Evolutionary conservation across 345 rosid genomes (phyloP).

Genomic region (Lepidium africanum): DNA sequence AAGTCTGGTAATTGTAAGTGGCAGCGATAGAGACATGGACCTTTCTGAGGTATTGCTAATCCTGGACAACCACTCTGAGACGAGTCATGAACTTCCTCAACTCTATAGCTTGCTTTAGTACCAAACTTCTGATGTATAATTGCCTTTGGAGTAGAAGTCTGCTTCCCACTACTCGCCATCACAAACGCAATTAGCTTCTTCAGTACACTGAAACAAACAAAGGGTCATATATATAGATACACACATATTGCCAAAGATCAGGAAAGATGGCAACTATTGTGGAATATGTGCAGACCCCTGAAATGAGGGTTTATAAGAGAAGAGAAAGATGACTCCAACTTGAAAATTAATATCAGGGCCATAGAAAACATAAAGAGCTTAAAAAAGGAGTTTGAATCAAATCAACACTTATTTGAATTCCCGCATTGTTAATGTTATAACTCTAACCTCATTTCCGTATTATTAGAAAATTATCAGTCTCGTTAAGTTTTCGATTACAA

Average conservation of each 20-base stretch:
- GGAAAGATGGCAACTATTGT: neutral
- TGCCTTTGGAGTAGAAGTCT: constrained; percentile 65
- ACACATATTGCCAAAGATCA: neutral
- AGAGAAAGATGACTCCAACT: neutral
- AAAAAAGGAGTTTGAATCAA: neutral
- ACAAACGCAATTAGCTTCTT: constrained; percentile 20
- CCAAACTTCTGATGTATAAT: constrained; percentile 71
- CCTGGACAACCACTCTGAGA: constrained; percentile 74
- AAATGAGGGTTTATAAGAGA: neutral
- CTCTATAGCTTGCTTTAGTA: constrained; percentile 44
- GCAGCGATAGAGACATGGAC: constrained; percentile 73
- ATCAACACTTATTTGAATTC: neutral
- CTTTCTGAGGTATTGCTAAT: constrained; percentile 63
- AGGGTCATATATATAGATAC: neutral
- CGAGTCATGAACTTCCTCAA: constrained; percentile 66
- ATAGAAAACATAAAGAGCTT: neutral
- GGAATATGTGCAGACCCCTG: neutral
- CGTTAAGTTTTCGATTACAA: neutral
- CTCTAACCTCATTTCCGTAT: neutral
- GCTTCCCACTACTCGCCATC: constrained; percentile 33
- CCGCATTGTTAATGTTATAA: neutral
- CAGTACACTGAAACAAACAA: constrained; percentile 2
- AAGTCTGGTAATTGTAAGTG: constrained; percentile 72
- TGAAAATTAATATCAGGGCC: neutral
- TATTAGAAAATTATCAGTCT: neutral